Conservation (phyloP, 257 asterid species). For the Solanum pennellii region DNA sequence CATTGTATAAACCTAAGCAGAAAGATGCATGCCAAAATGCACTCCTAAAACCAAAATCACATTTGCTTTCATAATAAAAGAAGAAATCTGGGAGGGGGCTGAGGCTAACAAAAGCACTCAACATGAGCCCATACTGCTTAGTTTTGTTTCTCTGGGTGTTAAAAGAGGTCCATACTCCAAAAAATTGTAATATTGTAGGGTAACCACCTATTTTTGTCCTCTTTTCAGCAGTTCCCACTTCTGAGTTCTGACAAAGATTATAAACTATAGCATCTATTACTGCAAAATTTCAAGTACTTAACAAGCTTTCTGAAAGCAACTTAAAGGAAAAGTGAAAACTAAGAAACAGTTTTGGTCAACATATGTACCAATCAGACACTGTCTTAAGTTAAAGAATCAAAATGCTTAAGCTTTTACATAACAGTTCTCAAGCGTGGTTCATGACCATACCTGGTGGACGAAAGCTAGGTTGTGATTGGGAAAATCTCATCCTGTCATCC, state of each 20-base stretch:
- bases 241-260: background rate
- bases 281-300: background rate
- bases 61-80: background rate
- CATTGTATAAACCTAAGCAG: background rate
- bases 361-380: background rate
- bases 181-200: background rate
- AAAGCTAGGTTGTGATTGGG: slow-evolving; percentile 45
- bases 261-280: background rate
- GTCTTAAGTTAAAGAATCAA: background rate
- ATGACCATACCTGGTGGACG: slow-evolving; percentile 46
- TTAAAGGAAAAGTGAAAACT: background rate
- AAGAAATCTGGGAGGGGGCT: background rate
- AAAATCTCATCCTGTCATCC: slow-evolving; percentile 55
- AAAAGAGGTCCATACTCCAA: background rate
- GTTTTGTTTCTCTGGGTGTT: background rate
- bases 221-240: background rate
- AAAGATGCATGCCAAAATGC: background rate
- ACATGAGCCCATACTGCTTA: background rate
- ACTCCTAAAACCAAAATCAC: background rate
- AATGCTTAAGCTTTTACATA: background rate
- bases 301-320: background rate
- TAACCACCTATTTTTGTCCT: background rate
- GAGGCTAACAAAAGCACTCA: background rate
- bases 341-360: background rate
- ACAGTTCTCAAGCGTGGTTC: background rate